Evolutionary conservation across 163 green algal species (phyloP).

Genomic region (Smithsoniella earleae): DNA sequence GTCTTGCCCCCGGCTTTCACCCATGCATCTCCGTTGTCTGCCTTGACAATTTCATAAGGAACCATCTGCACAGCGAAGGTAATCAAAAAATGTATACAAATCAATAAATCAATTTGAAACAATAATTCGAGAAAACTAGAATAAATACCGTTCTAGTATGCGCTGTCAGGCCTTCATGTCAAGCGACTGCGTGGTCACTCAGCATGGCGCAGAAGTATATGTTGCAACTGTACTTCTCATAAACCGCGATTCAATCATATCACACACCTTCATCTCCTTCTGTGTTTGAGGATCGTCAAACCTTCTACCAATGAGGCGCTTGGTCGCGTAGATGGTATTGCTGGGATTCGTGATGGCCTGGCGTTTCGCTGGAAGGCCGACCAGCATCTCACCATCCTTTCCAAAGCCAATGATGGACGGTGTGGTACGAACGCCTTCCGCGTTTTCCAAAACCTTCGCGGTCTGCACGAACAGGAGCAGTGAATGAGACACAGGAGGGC

Average conservation of each 20-base stretch:
- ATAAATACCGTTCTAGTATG: too few species aligned
- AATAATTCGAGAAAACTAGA: background rate
- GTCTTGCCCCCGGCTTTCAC: conserved; percentile 72
- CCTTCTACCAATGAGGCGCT: conserved; percentile 88
- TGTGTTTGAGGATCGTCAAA: conserved; percentile 83
- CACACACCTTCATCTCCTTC: conserved; percentile 78
- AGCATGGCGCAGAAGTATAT: background rate
- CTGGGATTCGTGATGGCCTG: conserved; percentile 95
- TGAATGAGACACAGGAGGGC: too few species aligned
- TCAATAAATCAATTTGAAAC: background rate
- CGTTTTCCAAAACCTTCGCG: conserved; percentile 94
- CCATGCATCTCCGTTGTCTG: conserved; percentile 89
- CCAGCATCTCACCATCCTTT: conserved; percentile 80
- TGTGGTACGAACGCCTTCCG: conserved; percentile 88
- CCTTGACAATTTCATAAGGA: conserved; percentile 91
- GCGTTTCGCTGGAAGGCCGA: conserved; percentile 86
- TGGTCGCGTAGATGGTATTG: conserved; percentile 98
- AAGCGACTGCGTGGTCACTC: background rate
- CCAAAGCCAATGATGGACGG: conserved; percentile 91
- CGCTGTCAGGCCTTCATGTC: background rate
- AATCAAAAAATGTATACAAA: background rate
- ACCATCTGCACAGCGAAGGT: conserved; percentile 74
- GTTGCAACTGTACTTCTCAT: background rate
- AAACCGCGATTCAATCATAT: too few species aligned
- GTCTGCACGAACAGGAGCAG: conserved; percentile 44